Evolutionary conservation across 129 eudicot genomes (phyloP), one percentile per base, ranked within the genome.

Genomic region (Flaveria linearis): DNA sequence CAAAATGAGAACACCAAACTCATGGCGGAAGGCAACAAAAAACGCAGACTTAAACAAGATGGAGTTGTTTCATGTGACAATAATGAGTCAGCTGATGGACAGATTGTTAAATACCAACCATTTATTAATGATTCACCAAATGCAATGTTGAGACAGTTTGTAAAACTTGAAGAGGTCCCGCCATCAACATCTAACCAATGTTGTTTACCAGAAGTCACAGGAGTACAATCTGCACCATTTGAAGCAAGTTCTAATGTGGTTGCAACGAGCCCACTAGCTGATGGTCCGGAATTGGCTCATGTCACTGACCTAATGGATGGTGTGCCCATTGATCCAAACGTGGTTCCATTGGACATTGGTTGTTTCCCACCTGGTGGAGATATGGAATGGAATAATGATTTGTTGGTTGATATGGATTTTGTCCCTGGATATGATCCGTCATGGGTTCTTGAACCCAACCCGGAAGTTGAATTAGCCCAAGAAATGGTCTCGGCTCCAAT

Each of bases 61-160:
- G 85, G 80, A 69, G 89, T 74, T 42, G 78, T 56, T 60, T 74
- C 81, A 51, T 80, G 71, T 10, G 73, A 56, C 63, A 77, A 84
- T 51, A 69, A 50, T 9, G 77, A 82, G 22, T 64, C 79, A 61
- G 79, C 75, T n/a, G 89, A 87, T 85, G 88, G 93, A 42, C 97
- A 85, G 77, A 72, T 86, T 25, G 88, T 91, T 25, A 86, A 85
- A 55, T 91, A 88, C 79, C 87, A 91, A 51, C 92, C 97, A 1
- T 52, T 82, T 77, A 71, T 82, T 73, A 81, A 86, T 57, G 91
- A 88, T 76, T 88, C 92, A 63, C 88, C 91, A 7, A 81, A 83
- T 66, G 81, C 91, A 73, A 81, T 87, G 92, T 77, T 87, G 17
- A 63, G 79, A 16, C 84, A 89, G 73, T 83, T 89, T 46, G 76